A percentile compares a stretch with the other conserved stretches of the same genome.
These are phyloP conservation scores for Atkinsonella hypoxylon DNA, from an alignment of 2,329 filamentous ascomycete species.

Conservation along the genomic window DNA sequence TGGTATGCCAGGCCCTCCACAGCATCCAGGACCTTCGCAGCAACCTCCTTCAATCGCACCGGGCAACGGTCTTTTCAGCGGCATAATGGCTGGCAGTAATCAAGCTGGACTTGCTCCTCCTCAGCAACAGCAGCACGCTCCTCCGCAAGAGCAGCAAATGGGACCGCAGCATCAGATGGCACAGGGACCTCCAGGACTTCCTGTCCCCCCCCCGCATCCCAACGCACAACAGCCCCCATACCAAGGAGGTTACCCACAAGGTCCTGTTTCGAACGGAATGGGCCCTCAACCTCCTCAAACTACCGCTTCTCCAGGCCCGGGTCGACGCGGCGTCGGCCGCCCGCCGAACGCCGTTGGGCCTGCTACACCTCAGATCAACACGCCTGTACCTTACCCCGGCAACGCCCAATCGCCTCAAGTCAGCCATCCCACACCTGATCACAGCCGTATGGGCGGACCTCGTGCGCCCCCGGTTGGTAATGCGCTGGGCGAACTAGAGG, in stretches of 20 bases:
- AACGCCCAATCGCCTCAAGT: constrained; percentile 76
- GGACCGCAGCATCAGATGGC: constrained; percentile 45
- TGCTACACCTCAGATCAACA: constrained; percentile 85
- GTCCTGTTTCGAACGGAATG: constrained; percentile 55
- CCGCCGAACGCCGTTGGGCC: constrained; percentile 53
- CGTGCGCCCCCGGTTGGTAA: constrained; percentile 40
- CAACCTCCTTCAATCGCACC: constrained; percentile 82
- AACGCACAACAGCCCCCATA: constrained; percentile 59
- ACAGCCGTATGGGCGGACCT: constrained; percentile 39
- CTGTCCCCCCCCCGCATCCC: constrained; percentile 45
- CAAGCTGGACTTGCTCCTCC: constrained; percentile 79
- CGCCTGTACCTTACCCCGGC: constrained; percentile 74
- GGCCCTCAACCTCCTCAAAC: constrained; percentile 71
- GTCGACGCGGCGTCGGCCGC: constrained; percentile 58
- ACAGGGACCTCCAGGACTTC: constrained; percentile 60
- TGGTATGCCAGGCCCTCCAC: constrained; percentile 54
- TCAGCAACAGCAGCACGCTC: constrained; percentile 46
- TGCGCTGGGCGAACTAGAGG: constrained; percentile 73
- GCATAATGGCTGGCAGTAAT: constrained; percentile 84
- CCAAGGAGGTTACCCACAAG: constrained; percentile 55
- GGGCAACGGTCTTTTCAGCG: constrained; percentile 85
- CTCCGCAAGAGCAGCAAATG: constrained; percentile 53
- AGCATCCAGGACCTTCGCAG: constrained; percentile 69
- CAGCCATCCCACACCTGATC: constrained; percentile 70
- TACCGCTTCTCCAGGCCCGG: constrained; percentile 77